Conservation (phyloP, 2,329 filamentous ascomycete genomes). For the Cyphellophora europaea region DNA sequence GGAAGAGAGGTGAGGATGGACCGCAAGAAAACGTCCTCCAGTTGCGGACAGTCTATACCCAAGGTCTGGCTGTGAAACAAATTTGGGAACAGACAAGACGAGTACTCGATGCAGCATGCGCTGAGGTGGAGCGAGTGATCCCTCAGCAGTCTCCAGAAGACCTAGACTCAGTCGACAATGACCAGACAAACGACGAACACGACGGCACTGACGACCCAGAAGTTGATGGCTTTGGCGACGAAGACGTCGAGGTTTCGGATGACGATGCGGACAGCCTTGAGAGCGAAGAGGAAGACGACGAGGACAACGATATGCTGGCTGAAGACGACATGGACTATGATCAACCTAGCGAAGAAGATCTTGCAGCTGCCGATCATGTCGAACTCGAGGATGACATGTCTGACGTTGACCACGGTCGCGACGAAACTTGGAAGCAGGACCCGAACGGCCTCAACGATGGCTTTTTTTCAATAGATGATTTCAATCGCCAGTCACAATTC, state of each 20-base stretch:
- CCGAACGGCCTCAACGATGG: conserved; percentile 86
- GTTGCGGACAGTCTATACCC: conserved; percentile 70
- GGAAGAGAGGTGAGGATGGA: conserved; percentile 23
- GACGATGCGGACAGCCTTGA: conserved; percentile 9
- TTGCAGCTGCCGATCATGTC: conserved; percentile 23
- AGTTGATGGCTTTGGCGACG: conserved; percentile 5
- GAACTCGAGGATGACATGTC: conserved; percentile 26
- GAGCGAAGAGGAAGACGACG: conserved; percentile 18
- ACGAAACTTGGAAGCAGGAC: conserved; percentile 55
- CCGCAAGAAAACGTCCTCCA: conserved; percentile 52
- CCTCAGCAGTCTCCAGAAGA: conserved; percentile 17
- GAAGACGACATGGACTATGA: conserved; percentile 7
- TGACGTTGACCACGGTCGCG: conserved; percentile 21
- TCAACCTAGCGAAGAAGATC: conserved; percentile 28
- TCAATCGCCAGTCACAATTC: conserved; percentile 87
- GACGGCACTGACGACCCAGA: conserved; percentile 8
- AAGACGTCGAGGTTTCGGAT: conserved; percentile 7
- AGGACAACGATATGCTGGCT: conserved; percentile 19
- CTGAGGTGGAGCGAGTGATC: conserved; percentile 18
- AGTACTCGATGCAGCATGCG: conserved; percentile 48
- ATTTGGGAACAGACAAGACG: conserved; percentile 89
- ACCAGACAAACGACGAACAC: conserved; percentile 12
- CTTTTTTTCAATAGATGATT: conserved; percentile 95
- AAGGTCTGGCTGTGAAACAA: conserved; percentile 80
- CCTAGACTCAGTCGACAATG: conserved; percentile 7